Conservation (phyloP, 1,284 basidiomycete genomes). For the Heliocybe sulcata region DNA sequence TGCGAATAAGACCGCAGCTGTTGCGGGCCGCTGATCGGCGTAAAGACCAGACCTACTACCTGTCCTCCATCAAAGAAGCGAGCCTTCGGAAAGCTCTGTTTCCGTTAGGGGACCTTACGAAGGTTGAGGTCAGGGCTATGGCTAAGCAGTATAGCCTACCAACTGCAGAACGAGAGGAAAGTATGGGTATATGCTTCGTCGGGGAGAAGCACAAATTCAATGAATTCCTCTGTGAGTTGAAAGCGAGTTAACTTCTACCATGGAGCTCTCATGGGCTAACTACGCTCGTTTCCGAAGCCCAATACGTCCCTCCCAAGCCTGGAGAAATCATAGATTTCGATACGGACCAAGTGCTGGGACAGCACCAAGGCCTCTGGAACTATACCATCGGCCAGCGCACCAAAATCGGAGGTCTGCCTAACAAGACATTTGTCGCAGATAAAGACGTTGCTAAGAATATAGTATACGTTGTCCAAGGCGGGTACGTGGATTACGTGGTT, state of each 20-base stretch:
- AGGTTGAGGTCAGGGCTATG: conserved; percentile 72
- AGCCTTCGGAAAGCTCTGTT: conserved; percentile 71
- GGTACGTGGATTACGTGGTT: conserved; percentile 36
- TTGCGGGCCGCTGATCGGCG: conserved; percentile 53
- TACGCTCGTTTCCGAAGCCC: conserved; percentile 28
- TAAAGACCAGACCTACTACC: conserved; percentile 95
- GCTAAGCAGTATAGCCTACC: conserved; percentile 64
- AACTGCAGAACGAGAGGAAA: conserved; percentile 78
- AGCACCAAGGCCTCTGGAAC: conserved; percentile 80
- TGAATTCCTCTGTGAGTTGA: conserved; percentile 61
- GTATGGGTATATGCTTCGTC: conserved; percentile 97
- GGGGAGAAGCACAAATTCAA: conserved; percentile 75
- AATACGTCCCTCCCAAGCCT: conserved; percentile 67
- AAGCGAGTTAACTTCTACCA: not conserved
- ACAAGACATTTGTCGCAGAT: conserved; percentile 68
- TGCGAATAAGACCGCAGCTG: conserved; percentile 40
- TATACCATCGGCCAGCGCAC: conserved; percentile 85
- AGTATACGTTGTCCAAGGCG: conserved; percentile 71
- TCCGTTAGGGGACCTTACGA: conserved; percentile 64
- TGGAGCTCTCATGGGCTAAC: conserved; percentile 6
- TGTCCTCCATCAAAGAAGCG: conserved; percentile 69
- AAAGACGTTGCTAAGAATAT: conserved; percentile 62
- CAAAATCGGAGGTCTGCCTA: conserved; percentile 52
- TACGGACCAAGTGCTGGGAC: conserved; percentile 47
- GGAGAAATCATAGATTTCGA: conserved; percentile 61